Base-by-base conservation (phyloP, 2,329 filamentous ascomycete species). In the Talaromyces marneffei region DNA sequence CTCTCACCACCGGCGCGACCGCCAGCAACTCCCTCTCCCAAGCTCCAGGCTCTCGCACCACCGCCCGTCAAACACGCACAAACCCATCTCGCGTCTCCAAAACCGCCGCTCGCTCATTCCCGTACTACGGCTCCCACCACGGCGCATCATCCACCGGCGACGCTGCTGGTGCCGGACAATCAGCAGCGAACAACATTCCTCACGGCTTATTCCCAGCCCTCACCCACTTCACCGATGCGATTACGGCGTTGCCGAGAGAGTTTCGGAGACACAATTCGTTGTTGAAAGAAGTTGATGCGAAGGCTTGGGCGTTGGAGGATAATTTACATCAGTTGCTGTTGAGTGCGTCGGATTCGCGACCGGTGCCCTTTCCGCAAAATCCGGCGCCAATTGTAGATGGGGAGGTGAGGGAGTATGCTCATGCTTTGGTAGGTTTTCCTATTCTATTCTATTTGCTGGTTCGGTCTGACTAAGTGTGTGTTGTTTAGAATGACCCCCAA, bases 261-360 rank as follows among this genome's bases (percentile, higher is more conserved):
- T 90, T 97, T 56, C 91, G 96, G 68, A 88, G 92, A 72, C 93
- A 99, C 75, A 96, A 96, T 69, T 97, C 93, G 35, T 84, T 97
- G 61, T 82, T 99, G 67, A 97, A 97, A 75, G 94, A 99, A 78
- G 94, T 97, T 53, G 94, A 99, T 79, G 93, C 93, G 65, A 99
- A 99, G 78, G 90, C 96, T 66, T 94, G 92, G 76, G 87, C 87
- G 27, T 89, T 94, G 6, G 91, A 96, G 74, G 89, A 94, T 68
- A 84, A 88, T 70, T 83, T 99, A 62, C 87, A 89, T 71, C 84
- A 88, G 71, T 82, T 95, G 64, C 85, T 96, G 68, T 82, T 74
- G 62, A 63, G 63, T 25, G 71, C 74, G 5, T 71, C 68, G 9
- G 70, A 75, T 59, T 72, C 71, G 33, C 69, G 71, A 64, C 66